Evolutionary conservation across 768 basidiomycete genomes (phyloP).

Genomic region (Calocera cornea): DNA sequence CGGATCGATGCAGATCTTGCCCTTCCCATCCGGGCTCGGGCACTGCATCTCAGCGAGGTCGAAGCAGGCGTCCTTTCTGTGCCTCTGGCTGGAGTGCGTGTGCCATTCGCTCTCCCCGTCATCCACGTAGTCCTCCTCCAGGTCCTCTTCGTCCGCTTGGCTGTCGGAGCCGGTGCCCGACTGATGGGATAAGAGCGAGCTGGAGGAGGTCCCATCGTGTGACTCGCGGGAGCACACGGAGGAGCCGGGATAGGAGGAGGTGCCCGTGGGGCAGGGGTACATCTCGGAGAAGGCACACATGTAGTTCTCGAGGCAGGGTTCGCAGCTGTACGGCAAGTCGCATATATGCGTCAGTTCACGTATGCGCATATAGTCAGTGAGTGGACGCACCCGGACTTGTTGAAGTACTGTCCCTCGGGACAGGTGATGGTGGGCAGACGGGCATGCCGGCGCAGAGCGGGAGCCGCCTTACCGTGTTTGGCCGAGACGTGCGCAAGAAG

Average conservation of each 20-base stretch:
- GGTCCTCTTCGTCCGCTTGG: background rate
- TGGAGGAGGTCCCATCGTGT: background rate
- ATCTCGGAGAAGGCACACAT: conserved; percentile 1
- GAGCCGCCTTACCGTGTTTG: background rate
- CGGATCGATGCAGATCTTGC: background rate
- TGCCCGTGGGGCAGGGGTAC: background rate
- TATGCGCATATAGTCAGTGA: background rate
- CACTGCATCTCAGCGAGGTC: background rate
- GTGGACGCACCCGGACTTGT: background rate
- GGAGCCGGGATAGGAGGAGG: background rate
- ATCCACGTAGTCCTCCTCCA: background rate
- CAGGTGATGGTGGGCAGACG: background rate
- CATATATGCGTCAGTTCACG: background rate
- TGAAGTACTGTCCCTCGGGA: background rate
- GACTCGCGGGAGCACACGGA: background rate
- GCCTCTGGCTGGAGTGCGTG: background rate
- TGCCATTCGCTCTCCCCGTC: background rate
- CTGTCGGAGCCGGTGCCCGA: background rate
- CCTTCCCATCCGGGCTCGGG: background rate
- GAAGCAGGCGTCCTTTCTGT: background rate
- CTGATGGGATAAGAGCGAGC: background rate
- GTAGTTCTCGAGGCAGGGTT: background rate
- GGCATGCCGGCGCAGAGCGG: background rate
- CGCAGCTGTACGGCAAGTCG: background rate
- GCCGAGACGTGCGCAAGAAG: background rate